Percentiles rank a stretch among this genome's conserved stretches.
phyloP scores from a whole-genome alignment of 176 grass and related monocot species.

The Cocos nucifera region DNA sequence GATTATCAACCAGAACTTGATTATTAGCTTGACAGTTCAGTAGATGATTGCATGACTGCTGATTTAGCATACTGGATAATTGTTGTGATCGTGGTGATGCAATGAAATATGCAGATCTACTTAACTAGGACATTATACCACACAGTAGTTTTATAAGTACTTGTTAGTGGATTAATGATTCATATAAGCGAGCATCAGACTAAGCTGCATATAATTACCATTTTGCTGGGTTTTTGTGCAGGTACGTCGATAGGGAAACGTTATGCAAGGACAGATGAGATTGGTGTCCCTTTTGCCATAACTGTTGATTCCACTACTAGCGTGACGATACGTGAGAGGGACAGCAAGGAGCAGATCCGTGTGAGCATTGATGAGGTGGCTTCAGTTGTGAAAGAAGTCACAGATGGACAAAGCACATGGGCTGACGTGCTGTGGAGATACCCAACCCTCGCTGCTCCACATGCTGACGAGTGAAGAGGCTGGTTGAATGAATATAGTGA shows the following conservation, averaged over 20 bases:
- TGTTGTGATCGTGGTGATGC: too few relatives aligned
- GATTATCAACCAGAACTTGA: too few relatives aligned
- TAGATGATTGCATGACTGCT: too few relatives aligned
- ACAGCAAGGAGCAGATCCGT: slow-evolving; percentile 79
- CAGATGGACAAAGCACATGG: slow-evolving; percentile 53
- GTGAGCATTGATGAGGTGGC: slow-evolving; percentile 65
- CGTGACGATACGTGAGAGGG: slow-evolving; percentile 64
- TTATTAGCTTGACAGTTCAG: too few relatives aligned
- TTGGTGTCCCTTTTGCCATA: slow-evolving; percentile 64
- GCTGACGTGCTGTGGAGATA: slow-evolving; percentile 84
- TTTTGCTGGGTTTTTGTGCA: slow-evolving; percentile 21
- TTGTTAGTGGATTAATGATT: too few relatives aligned
- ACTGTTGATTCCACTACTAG: slow-evolving; percentile 53
- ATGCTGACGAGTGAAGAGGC: slow-evolving; percentile 31
- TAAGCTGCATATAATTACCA: too few relatives aligned
- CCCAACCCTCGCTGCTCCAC: slow-evolving; percentile 30
- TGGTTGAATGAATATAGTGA: background rate
- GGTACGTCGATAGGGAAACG: slow-evolving; percentile 74
- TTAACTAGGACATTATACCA: too few relatives aligned
- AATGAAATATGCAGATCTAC: too few relatives aligned
- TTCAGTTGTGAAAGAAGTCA: slow-evolving; percentile 58
- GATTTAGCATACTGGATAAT: too few relatives aligned
- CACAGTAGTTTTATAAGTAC: too few relatives aligned
- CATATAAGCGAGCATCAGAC: too few relatives aligned
- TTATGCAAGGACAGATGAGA: slow-evolving; percentile 66